Base-by-base conservation (phyloP, 1,284 basidiomycete genomes). In the Tilletia indica region DNA sequence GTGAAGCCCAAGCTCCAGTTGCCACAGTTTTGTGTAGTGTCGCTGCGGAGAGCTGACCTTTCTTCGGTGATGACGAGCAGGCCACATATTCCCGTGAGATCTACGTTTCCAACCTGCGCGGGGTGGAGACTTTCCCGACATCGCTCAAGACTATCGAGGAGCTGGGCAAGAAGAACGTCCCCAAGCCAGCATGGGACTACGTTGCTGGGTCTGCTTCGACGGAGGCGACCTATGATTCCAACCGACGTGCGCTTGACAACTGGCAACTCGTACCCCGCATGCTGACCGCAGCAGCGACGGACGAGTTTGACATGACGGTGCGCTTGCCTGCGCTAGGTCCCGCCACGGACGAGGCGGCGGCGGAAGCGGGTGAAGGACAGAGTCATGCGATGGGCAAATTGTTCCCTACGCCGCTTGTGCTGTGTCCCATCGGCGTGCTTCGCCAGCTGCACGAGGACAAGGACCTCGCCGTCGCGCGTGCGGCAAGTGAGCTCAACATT, bases 171-270 rank as follows among this genome's bases (percentile, higher is more conserved):
- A 68, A 71, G 25, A 77, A 77, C 61, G 48, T 82, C 16, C 58
- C 68, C 16, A 68, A 75, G n/a, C 71, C 77, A 56, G 77, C 79
- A 2, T 82, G 77, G 58, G 72, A 71, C 47, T 81, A 82, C 45
- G 80, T 80, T 14, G 79, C 78, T 12, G 80, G 80, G 25, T 75
- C 76, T 42, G 80, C 80, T 19, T 75, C 76, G 11, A 75, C 71
- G 45, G 78, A 79, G 67, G 67, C 68, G 5, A 82, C 80, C 4
- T 72, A 74, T 12, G 61, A 68, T 4, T 68, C 45, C 71, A 82
- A 82, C 63, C 71, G 75, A n/a, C 72, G 72, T 34, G 73, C 76
- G 14, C 73, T 79, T 16, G 70, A 70, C 49, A 64, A 63, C 31
- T 82, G 75, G 75, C 76, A 78, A 68, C 80, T 81, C 61, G 76